Base-by-base conservation (phyloP, 164 flowering plant species). In the Cinnamomum micranthum region DNA sequence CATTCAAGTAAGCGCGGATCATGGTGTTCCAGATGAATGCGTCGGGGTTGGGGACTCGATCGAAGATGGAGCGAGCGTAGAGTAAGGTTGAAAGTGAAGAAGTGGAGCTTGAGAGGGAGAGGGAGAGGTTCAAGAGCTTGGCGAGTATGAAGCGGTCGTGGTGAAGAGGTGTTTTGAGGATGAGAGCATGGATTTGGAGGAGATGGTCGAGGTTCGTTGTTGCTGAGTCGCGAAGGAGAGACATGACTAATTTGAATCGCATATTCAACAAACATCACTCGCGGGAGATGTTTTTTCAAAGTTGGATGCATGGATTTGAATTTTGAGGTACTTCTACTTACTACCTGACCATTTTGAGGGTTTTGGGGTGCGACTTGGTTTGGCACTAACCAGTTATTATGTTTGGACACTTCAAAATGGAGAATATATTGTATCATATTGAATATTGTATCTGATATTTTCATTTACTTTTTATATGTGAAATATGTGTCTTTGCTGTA, bases 21-120 rank as follows among this genome's bases (percentile, higher is more conserved):
- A 84, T 77, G 58, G 86, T 77, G 74, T 84, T 86, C 80, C 81
- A 80, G 50, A 80, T 71, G 75, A 76, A 84, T 17, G 83, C 65
- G 51, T 84, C 83, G 2, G 85, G 84, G 0, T 55, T 74, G 1
- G 76, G 71, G 63, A 78, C 77, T 23, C 17, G 35, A 23, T 79
- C 79, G 64, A 82, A 84, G 12, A 86, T 17, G 11, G 79, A 76
- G 51, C 84, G 82, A 3, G 86, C 82, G 47, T 82, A 77, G 0
- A 31, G 69, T 31, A 82, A 47, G 31, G 23, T 23, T 28, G 50
- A 62, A 28, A 67, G 24, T 3, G 74, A 70, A 51, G 74, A 41
- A 13, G 55, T 1, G 78, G 25, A n/a, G 60, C 6, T 20, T 55
- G 60, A 14, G 35, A 67, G 14, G 47, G 47, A 27, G 33, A 76